Evolutionary conservation across 345 rosid species (phyloP).

Genomic region (Citrus medica): DNA sequence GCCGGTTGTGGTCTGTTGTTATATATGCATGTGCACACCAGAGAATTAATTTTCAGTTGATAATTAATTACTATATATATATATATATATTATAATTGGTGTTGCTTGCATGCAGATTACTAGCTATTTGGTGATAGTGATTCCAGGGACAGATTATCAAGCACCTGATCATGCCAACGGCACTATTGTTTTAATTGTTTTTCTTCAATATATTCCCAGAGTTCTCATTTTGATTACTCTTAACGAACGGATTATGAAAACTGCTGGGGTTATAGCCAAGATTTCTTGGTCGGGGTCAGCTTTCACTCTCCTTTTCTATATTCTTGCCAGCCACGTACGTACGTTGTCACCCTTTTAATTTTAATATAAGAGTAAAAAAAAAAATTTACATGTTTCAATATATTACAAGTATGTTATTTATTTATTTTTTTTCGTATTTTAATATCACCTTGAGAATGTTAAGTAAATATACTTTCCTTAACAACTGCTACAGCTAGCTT

Average conservation of each 20-base stretch:
- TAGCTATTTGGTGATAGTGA: constrained; percentile 70
- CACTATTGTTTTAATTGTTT: constrained; percentile 67
- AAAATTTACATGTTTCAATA: too few species aligned
- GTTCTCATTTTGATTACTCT: constrained; percentile 67
- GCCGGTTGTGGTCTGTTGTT: too few species aligned
- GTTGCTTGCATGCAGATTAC: constrained; percentile 40
- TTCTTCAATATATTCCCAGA: constrained; percentile 77
- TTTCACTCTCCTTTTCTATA: constrained; percentile 68
- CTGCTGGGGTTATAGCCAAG: constrained; percentile 80
- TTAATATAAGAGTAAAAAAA: too few species aligned
- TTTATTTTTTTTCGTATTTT: too few species aligned
- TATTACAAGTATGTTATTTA: too few species aligned
- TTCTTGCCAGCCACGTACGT: constrained; percentile 79
- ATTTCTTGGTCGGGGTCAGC: constrained; percentile 93
- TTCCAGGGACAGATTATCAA: constrained; percentile 42
- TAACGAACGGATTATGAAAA: constrained; percentile 66
- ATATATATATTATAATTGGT: too few species aligned
- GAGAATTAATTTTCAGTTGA: too few species aligned
- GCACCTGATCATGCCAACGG: constrained; percentile 57
- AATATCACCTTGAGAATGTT: too few species aligned
- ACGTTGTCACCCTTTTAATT: neutral
- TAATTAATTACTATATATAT: too few species aligned
- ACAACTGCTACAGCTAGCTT: too few species aligned
- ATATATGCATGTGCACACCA: too few species aligned
- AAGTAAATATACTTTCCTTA: too few species aligned